phyloP scores from a whole-genome alignment of 805 yeast genomes.

The Sungouiozyma intestinalis region DNA sequence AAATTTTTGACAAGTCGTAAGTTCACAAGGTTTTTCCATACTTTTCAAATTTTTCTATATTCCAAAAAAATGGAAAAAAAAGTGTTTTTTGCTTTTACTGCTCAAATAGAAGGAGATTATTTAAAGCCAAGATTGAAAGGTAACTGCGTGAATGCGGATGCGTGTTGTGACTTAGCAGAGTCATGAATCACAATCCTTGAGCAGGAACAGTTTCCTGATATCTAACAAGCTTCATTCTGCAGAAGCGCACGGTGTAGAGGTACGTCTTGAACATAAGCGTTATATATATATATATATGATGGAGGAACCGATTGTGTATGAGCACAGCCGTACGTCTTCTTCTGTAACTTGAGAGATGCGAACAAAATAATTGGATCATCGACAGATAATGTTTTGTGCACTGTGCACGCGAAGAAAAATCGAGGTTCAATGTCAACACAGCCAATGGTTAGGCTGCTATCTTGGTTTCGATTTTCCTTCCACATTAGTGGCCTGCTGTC shows the following conservation, averaged over 20 bases:
- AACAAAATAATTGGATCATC: background rate
- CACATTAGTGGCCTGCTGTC: background rate
- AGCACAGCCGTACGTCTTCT: background rate
- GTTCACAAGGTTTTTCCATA: background rate
- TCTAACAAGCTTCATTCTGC: no score
- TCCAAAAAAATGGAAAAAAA: background rate
- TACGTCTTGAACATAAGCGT: no score
- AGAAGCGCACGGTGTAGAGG: no score
- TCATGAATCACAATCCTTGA: no score
- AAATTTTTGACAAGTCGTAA: background rate
- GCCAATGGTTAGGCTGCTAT: background rate
- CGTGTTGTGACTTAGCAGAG: no score
- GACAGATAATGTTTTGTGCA: background rate
- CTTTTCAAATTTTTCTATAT: background rate
- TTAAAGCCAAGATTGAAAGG: no score
- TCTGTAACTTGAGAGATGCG: background rate
- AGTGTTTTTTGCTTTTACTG: background rate
- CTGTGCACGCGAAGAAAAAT: background rate
- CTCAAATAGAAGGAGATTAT: no score
- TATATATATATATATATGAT: no score
- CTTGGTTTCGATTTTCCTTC: background rate
- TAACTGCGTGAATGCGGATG: no score
- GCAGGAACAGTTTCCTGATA: no score
- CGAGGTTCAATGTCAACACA: background rate
- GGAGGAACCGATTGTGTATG: no score